Evolutionary conservation across 768 basidiomycete species (phyloP).

Genomic region (Pisolithus microcarpus): DNA sequence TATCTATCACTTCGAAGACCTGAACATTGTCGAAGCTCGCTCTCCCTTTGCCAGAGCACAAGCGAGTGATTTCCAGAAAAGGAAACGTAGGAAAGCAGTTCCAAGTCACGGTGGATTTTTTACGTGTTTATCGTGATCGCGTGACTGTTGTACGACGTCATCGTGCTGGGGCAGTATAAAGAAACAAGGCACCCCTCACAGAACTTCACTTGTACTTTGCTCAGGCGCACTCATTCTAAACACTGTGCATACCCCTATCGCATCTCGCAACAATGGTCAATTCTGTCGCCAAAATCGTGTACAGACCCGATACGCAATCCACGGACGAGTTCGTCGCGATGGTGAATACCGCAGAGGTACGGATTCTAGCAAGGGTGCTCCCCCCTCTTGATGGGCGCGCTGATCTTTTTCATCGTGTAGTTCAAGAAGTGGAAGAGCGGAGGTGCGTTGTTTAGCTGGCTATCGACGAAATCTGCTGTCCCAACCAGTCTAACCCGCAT

Average conservation of each 20-base stretch:
- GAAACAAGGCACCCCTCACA: slow-evolving; percentile 8
- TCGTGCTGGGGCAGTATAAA: background rate
- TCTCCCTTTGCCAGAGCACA: too few species aligned
- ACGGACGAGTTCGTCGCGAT: slow-evolving; percentile 69
- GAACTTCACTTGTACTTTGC: background rate
- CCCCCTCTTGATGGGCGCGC: slow-evolving; percentile 4
- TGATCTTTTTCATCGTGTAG: slow-evolving; percentile 28
- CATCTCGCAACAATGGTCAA: slow-evolving; percentile 32
- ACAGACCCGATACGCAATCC: slow-evolving; percentile 67
- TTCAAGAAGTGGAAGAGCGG: slow-evolving; percentile 74
- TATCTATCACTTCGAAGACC: too few species aligned
- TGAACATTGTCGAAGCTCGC: too few species aligned
- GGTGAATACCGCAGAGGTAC: slow-evolving; percentile 58
- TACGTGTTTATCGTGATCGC: too few species aligned
- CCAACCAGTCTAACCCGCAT: slow-evolving; percentile 52
- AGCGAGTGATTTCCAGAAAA: too few species aligned
- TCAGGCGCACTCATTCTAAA: slow-evolving; percentile 10
- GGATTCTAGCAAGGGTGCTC: slow-evolving; percentile 10
- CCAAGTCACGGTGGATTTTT: too few species aligned
- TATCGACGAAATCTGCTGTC: slow-evolving; percentile 5
- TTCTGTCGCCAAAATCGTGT: slow-evolving; percentile 61
- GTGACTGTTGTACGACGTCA: too few species aligned
- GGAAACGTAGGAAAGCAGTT: too few species aligned
- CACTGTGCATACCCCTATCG: slow-evolving; percentile 1
- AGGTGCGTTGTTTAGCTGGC: slow-evolving; percentile 36